These are phyloP conservation scores for Stephania cephalantha DNA, from an alignment of 164 flowering plant genomes.

Conservation along the genomic window DNA sequence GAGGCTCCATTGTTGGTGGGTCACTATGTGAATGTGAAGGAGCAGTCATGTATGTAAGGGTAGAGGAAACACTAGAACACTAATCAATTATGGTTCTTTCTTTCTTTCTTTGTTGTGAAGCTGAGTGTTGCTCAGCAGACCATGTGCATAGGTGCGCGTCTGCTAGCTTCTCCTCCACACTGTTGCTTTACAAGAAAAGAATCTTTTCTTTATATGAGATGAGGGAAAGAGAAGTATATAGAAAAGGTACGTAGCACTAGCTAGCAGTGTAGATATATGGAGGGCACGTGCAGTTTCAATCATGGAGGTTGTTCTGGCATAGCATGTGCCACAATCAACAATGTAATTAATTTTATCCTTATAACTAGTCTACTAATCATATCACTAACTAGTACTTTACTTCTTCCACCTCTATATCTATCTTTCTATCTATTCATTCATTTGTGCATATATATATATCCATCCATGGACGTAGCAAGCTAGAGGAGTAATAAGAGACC, in stretches of 20 bases:
- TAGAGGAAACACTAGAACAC: no score
- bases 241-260: slow-evolving; percentile 11
- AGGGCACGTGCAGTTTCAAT: slow-evolving; percentile 41
- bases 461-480: background rate
- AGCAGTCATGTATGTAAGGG: background rate
- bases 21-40: background rate
- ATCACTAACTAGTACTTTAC: background rate
- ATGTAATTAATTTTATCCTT: slow-evolving; percentile 5
- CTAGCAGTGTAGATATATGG: background rate
- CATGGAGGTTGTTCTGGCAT: slow-evolving; percentile 58
- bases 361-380: background rate
- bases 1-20: background rate
- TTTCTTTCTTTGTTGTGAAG: background rate
- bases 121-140: slow-evolving; percentile 29
- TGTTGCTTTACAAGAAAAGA: slow-evolving; percentile 30
- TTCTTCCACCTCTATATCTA: background rate
- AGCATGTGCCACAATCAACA: slow-evolving; percentile 52
- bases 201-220: slow-evolving; percentile 30
- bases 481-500: background rate
- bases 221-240: no score
- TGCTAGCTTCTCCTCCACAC: background rate
- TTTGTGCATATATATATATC: background rate
- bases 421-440: no score
- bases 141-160: slow-evolving; percentile 39
- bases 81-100: background rate